Base-by-base conservation (phyloP, 2,329 filamentous ascomycete species). In the Cephalotrichum gorgonifer region DNA sequence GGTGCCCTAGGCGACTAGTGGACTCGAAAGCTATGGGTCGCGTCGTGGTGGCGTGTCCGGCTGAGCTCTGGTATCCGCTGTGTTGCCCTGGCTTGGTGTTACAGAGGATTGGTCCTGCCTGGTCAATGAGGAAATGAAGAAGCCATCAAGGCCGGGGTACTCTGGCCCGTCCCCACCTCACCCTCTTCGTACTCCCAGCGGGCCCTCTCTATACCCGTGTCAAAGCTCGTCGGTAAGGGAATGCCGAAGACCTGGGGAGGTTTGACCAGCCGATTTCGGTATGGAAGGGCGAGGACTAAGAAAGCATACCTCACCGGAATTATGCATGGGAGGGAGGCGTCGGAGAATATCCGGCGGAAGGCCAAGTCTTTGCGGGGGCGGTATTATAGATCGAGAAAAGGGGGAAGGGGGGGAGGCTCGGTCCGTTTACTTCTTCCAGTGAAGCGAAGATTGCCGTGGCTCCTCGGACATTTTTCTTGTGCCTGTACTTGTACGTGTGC, bases 21-120 rank as follows among this genome's bases (percentile, higher is more conserved):
- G 45, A 47, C 45, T 47, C 45, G 45, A 47, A 25, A 26, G 38
- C 23, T n/a, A 31, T 42, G 45, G 45, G 38, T 47, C 23, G 33
- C 22, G 12, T 41, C 38, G 23, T 25, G 35, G 35, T 47, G 45
- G 45, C 31, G 44, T 47, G 23, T 23, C 30, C 27, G 31, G 23
- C 23, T 47, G 45, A 25, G 35, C 30, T 38, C 9, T 26, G 30
- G 26, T 25, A 38, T 20, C 14, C 25, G 44, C 20, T 35, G 44
- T 47, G 44, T 25, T 38, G 44, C 44, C 20, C 12, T 47, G 25
- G 12, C 27, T 22, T 30, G 31, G 44, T 23, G 25, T 35, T 20
- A 35, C 31, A 27, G 44, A n/a, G 12, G 30, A 22, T 15, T 9
- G 35, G 5, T 12, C 35, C 30, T 6, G 33, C 30, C 22, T n/a